These are phyloP conservation scores for Cichorium intybus DNA, from an alignment of 140 eudicot genomes.

Conservation along the genomic window DNA sequence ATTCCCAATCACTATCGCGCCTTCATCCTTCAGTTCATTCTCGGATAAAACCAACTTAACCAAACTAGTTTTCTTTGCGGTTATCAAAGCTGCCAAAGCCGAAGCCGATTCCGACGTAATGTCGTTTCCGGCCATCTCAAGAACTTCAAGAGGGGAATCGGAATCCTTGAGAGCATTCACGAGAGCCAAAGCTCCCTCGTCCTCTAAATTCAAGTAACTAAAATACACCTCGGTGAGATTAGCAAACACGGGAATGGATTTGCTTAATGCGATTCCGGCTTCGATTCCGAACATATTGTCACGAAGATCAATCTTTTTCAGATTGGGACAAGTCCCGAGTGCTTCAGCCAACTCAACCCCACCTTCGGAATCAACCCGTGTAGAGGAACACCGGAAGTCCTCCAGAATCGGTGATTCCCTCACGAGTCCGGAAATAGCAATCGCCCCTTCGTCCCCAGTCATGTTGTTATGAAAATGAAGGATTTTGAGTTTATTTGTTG, in stretches of 20 bases:
- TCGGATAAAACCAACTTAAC: conserved; percentile 47
- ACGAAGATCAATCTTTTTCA: conserved; percentile 54
- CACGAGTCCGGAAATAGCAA: conserved; percentile 52
- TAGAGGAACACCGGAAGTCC: conserved; percentile 64
- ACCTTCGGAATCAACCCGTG: conserved; percentile 56
- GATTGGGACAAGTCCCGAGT: conserved; percentile 35
- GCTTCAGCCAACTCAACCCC: conserved; percentile 54
- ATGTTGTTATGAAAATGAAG: conserved; percentile 72
- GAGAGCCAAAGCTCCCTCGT: conserved; percentile 52
- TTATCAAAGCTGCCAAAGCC: conserved; percentile 36
- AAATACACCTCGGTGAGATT: conserved; percentile 53
- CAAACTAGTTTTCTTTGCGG: conserved; percentile 29
- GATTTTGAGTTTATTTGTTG: conserved; percentile 46
- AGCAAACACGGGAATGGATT: conserved; percentile 29
- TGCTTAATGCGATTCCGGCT: conserved; percentile 53
- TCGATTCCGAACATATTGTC: conserved; percentile 68
- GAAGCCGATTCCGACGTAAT: conserved; percentile 51
- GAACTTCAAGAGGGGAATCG: conserved; percentile 44
- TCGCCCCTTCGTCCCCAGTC: conserved; percentile 77
- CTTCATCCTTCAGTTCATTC: conserved; percentile 65
- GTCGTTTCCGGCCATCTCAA: conserved; percentile 71
- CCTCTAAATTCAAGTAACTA: conserved; percentile 57
- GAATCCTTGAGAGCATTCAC: conserved; percentile 46
- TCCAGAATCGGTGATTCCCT: conserved; percentile 45
- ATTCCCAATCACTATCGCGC: conserved; percentile 43